A percentile compares a stretch with the other conserved stretches of the same genome.
These are phyloP conservation scores for Laguncularia racemosa DNA, from an alignment of 345 rosid species.

Conservation along the genomic window DNA sequence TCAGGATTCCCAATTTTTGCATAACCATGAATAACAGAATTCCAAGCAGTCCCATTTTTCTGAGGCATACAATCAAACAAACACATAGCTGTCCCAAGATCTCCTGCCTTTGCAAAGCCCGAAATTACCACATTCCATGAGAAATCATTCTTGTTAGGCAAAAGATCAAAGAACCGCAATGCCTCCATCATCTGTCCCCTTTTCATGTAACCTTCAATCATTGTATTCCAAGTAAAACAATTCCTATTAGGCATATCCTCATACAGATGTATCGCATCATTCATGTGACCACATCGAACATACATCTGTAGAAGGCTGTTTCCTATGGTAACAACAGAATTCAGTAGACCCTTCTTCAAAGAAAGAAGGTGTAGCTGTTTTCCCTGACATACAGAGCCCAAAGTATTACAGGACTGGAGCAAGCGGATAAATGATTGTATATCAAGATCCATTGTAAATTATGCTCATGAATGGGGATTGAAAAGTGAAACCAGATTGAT, in stretches of 20 bases:
- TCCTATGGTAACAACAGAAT: slow-evolving; percentile 34
- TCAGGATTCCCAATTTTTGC: slow-evolving; percentile 29
- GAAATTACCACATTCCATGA: slow-evolving; percentile 69
- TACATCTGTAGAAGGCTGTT: slow-evolving; percentile 53
- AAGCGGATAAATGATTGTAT: slow-evolving; percentile 23
- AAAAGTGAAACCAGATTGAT: no score
- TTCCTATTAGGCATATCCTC: slow-evolving; percentile 64
- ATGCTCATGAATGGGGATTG: no score
- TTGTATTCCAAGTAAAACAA: slow-evolving; percentile 31
- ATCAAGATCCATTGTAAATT: slow-evolving; percentile 16
- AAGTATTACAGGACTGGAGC: slow-evolving; percentile 32
- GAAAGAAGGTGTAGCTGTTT: slow-evolving; percentile 46
- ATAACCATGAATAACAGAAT: slow-evolving; percentile 57
- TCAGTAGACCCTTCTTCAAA: slow-evolving; percentile 50
- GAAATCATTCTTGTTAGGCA: slow-evolving; percentile 48
- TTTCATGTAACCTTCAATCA: slow-evolving; percentile 9
- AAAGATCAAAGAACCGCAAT: slow-evolving; percentile 13
- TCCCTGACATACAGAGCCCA: slow-evolving; percentile 27
- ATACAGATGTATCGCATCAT: slow-evolving; percentile 42
- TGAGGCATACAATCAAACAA: slow-evolving; percentile 60
- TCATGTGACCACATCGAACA: slow-evolving; percentile 25
- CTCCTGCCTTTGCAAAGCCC: slow-evolving; percentile 55
- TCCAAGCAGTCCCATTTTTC: slow-evolving; percentile 47
- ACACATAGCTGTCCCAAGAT: slow-evolving; percentile 37
- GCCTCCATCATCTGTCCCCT: neutral